These are phyloP conservation scores for Colletotrichum aenigma DNA, from an alignment of 2,329 filamentous ascomycete species.

Conservation along the genomic window DNA sequence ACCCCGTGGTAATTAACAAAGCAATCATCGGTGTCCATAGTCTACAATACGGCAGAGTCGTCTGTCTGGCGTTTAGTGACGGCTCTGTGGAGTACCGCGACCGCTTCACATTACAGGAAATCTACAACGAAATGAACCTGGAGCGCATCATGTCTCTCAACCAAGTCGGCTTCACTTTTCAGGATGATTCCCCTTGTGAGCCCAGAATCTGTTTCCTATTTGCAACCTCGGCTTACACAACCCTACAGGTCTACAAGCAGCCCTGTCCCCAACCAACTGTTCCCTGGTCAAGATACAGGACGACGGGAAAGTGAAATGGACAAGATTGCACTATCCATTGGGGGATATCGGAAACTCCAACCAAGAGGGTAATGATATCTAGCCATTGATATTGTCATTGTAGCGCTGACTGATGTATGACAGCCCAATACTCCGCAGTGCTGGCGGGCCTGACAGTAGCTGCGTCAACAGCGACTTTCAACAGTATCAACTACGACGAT, in stretches of 20 bases:
- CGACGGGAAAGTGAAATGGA: conserved; percentile 65
- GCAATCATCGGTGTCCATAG: conserved; percentile 71
- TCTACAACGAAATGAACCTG: conserved; percentile 68
- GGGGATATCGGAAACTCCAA: conserved; percentile 52
- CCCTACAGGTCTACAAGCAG: conserved; percentile 58
- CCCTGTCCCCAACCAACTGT: conserved; percentile 64
- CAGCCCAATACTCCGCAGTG: conserved; percentile 60
- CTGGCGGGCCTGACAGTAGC: conserved; percentile 65
- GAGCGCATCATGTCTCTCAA: conserved; percentile 71
- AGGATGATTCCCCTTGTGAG: conserved; percentile 68
- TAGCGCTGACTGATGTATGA: conserved; percentile 12
- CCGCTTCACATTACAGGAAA: conserved; percentile 71
- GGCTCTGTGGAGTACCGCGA: conserved; percentile 83
- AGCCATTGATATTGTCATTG: conserved; percentile 14
- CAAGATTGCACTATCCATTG: conserved; percentile 53
- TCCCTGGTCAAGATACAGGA: conserved; percentile 64
- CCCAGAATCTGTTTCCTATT: conserved; percentile 1
- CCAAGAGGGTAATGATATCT: conserved; percentile 47
- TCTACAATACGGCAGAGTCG: conserved; percentile 71
- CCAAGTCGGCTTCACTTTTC: conserved; percentile 79
- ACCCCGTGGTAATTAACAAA: conserved; percentile 73
- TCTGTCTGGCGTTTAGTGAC: conserved; percentile 79
- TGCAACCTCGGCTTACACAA: not conserved
- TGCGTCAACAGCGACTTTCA: conserved; percentile 48
- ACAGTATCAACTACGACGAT: conserved; percentile 67